Evolutionary conservation across 1,139 yeast genomes (phyloP).

Genomic region (Magnusiomyces magnusii): DNA sequence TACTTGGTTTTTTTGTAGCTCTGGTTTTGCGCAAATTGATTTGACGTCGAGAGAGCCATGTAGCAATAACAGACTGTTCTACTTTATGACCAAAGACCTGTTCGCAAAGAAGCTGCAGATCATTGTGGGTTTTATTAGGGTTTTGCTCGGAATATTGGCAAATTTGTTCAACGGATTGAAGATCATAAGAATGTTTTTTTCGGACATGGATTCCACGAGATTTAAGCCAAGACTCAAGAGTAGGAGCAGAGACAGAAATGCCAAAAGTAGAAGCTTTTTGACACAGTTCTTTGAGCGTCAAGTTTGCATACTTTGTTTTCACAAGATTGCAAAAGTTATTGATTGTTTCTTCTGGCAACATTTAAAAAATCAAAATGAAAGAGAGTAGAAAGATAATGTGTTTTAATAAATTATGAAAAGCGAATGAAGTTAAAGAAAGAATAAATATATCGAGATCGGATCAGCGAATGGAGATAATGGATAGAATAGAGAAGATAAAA

Average conservation of each 20-base stretch:
- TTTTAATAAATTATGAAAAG: too few species aligned
- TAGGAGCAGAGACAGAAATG: not conserved
- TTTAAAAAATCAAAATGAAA: not conserved
- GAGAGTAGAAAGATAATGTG: too few species aligned
- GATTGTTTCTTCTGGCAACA: not conserved
- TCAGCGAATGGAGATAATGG: too few species aligned
- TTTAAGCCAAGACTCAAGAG: not conserved
- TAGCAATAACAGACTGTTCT: not conserved
- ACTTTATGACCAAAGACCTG: not conserved
- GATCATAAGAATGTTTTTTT: slow-evolving; percentile 1
- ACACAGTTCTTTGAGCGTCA: not conserved
- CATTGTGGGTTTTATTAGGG: not conserved
- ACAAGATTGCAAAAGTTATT: not conserved
- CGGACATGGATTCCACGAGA: not conserved
- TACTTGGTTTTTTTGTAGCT: not conserved
- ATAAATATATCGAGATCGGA: not conserved
- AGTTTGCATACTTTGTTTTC: not conserved
- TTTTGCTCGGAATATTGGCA: slow-evolving; percentile 1
- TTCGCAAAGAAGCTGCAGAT: not conserved
- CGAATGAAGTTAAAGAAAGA: not conserved
- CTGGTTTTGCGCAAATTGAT: not conserved
- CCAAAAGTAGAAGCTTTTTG: not conserved
- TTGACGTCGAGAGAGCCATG: not conserved
- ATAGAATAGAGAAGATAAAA: not conserved
- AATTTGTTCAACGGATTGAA: not conserved